These are phyloP conservation scores for Beauveria sp. DNA, from an alignment of 2,329 filamentous ascomycete species.

Conservation along the genomic window DNA sequence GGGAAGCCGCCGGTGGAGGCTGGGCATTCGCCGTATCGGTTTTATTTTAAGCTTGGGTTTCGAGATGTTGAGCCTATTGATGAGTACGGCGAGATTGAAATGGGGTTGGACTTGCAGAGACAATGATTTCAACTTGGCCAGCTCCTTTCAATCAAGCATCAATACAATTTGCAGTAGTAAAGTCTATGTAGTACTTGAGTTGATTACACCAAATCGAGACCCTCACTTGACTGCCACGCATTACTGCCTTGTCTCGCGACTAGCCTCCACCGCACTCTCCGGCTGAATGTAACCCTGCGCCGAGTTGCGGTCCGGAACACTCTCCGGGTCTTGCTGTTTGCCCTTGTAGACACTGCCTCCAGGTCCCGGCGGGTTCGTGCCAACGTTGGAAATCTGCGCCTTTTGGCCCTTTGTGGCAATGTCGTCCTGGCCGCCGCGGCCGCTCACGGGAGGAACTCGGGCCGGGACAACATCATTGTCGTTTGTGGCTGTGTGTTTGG, in stretches of 20 bases:
- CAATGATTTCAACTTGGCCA: too few species aligned
- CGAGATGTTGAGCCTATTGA: background rate
- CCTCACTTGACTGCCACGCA: background rate
- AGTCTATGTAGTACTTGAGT: too few species aligned
- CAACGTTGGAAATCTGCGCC: constrained; percentile 32
- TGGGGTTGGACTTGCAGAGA: background rate
- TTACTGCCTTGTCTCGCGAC: constrained; percentile 17
- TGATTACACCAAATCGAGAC: background rate
- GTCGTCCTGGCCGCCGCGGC: constrained; percentile 20
- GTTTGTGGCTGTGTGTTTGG: constrained; percentile 22
- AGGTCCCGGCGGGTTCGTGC: constrained; percentile 25
- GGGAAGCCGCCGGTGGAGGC: background rate
- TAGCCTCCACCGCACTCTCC: constrained; percentile 31
- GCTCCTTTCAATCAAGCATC: too few species aligned
- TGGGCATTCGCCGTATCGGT: constrained; percentile 7
- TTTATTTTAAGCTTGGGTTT: constrained; percentile 10
- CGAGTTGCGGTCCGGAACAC: constrained; percentile 34
- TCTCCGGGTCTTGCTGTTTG: constrained; percentile 31
- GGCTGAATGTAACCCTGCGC: constrained; percentile 35
- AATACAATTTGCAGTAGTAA: too few species aligned
- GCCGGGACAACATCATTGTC: constrained; percentile 28
- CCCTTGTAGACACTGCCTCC: constrained; percentile 34
- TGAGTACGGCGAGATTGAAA: constrained; percentile 7
- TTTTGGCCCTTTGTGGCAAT: constrained; percentile 28
- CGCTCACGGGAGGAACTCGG: constrained; percentile 17